These are phyloP conservation scores for Juglanconis oblonga DNA, from an alignment of 2,329 filamentous ascomycete species.

Conservation along the genomic window DNA sequence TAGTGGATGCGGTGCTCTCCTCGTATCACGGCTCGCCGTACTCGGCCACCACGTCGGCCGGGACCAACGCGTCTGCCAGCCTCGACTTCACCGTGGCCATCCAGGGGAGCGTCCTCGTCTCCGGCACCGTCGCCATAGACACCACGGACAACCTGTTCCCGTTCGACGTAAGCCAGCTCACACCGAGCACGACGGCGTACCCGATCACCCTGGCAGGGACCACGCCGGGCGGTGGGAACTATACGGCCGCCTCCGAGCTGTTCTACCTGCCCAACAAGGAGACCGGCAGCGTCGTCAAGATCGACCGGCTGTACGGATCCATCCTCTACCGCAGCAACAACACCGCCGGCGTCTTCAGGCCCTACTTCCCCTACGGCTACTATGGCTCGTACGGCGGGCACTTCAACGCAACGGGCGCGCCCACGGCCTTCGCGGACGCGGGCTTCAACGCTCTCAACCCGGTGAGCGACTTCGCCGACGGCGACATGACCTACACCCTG, in stretches of 20 bases:
- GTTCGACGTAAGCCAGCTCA: conserved; percentile 35
- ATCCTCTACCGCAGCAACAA: conserved; percentile 36
- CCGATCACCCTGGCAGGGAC: conserved; percentile 35
- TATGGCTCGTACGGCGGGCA: conserved; percentile 43
- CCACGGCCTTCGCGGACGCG: conserved; percentile 32
- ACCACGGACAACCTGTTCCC: conserved; percentile 32
- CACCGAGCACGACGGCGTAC: conserved; percentile 36
- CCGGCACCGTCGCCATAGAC: conserved; percentile 32
- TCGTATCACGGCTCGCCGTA: conserved; percentile 37
- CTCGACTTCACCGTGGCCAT: conserved; percentile 36
- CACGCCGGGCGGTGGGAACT: conserved; percentile 29
- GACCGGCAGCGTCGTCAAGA: conserved; percentile 40
- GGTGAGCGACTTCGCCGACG: conserved; percentile 37
- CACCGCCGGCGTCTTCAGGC: conserved; percentile 34
- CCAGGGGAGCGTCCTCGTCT: conserved; percentile 30
- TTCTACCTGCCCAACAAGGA: conserved; percentile 42
- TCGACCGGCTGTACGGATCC: conserved; percentile 44
- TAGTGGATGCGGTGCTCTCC: conserved; percentile 42
- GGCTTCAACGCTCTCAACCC: conserved; percentile 45
- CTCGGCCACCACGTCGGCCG: conserved; percentile 23
- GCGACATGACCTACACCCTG: conserved; percentile 34
- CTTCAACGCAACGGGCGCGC: conserved; percentile 34
- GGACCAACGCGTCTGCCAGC: conserved; percentile 23
- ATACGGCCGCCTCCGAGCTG: conserved; percentile 35
- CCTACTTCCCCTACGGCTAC: conserved; percentile 43